phyloP scores from a whole-genome alignment of 805 yeast genomes.

The Tanozyma kutaoensis region DNA sequence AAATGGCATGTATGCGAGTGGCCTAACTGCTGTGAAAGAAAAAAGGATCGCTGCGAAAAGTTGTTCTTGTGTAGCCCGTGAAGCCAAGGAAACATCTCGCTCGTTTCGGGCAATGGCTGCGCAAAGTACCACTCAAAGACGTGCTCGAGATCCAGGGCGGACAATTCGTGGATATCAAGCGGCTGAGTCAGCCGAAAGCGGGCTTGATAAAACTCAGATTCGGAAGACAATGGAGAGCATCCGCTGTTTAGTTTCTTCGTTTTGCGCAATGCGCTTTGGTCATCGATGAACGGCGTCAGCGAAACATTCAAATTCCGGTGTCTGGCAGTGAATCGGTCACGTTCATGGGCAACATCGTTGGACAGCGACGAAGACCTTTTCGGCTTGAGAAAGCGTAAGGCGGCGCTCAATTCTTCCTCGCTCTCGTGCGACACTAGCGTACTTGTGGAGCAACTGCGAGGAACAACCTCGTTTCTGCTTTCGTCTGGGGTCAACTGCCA shows the following conservation, averaged over 20 bases:
- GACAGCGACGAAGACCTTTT: conserved; percentile 27
- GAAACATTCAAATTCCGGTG: conserved; percentile 15
- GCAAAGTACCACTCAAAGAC: conserved; percentile 26
- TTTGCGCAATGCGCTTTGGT: conserved; percentile 7
- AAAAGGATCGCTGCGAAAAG: conserved; percentile 38
- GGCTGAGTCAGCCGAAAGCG: neutral
- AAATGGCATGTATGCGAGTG: conserved; percentile 1
- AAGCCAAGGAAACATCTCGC: conserved; percentile 76
- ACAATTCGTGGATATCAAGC: neutral
- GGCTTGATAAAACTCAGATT: conserved; percentile 2
- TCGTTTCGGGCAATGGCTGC: conserved; percentile 44
- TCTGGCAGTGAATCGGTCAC: conserved; percentile 28
- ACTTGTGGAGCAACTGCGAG: no score
- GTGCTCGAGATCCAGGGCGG: conserved; percentile 3
- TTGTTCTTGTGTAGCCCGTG: conserved; percentile 60
- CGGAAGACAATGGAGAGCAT: neutral
- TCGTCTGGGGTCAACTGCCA: no score
- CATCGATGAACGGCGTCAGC: neutral
- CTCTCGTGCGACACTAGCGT: no score
- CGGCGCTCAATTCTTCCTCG: no score
- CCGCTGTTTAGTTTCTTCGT: conserved; percentile 19
- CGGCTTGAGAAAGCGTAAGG: no score
- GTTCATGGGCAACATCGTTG: conserved; percentile 23
- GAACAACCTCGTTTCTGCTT: no score
- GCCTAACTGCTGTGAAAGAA: conserved; percentile 13